These are phyloP conservation scores for Annulohypoxylon nitens DNA, from an alignment of 495 filamentous ascomycete species.

Conservation along the genomic window DNA sequence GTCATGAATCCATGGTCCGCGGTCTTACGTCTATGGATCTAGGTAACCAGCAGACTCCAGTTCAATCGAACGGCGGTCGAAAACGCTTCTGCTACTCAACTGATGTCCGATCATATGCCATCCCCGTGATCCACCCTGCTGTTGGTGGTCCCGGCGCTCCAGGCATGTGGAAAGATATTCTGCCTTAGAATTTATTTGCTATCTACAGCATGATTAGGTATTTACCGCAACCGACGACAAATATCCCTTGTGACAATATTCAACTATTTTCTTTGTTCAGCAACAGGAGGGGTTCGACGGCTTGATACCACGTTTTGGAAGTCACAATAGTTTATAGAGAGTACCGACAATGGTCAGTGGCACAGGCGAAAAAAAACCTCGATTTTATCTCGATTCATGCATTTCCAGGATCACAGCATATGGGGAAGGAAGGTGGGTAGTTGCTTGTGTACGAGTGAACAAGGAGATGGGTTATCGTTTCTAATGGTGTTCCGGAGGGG, in stretches of 20 bases:
- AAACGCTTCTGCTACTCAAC: slow-evolving; percentile 74
- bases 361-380: slow-evolving; percentile 39
- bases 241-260: slow-evolving; percentile 53
- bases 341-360: slow-evolving; percentile 44
- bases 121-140: slow-evolving; percentile 56
- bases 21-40: slow-evolving; percentile 36
- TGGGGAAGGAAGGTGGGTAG: slow-evolving; percentile 45
- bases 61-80: slow-evolving; percentile 57
- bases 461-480: slow-evolving; percentile 38
- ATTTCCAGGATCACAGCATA: slow-evolving; percentile 54
- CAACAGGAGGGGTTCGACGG: slow-evolving; percentile 44
- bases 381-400: slow-evolving; percentile 46
- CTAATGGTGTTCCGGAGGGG: slow-evolving; percentile 44
- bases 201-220: slow-evolving; percentile 13
- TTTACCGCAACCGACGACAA: slow-evolving; percentile 27
- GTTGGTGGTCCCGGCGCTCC: slow-evolving; percentile 62
- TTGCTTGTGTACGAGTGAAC: slow-evolving; percentile 51
- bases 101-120: slow-evolving; percentile 54
- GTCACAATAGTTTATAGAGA: slow-evolving; percentile 51
- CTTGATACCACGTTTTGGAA: slow-evolving; percentile 50
- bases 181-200: slow-evolving; percentile 52
- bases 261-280: slow-evolving; percentile 50
- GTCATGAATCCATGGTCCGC: slow-evolving; percentile 56
- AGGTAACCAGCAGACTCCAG: slow-evolving; percentile 53
- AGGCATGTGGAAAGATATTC: slow-evolving; percentile 72